Base-by-base conservation (phyloP, 768 basidiomycete species). In the Multifurca ochricompacta region DNA sequence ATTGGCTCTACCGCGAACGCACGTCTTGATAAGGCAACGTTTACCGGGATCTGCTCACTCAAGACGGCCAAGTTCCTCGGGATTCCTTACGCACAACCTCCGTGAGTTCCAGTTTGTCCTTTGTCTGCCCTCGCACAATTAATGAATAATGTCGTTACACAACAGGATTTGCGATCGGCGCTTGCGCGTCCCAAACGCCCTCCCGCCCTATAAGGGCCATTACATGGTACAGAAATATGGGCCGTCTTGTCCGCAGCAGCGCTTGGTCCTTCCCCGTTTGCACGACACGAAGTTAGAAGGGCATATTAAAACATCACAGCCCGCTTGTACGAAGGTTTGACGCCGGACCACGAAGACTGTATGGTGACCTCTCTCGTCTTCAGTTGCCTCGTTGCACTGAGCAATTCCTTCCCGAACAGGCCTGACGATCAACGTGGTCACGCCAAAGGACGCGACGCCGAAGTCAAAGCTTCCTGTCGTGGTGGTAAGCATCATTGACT, bases 181-280 rank as follows among this genome's bases (percentile, higher is more conserved):
- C 19, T 4, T 37, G 16, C 11, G 16, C 36, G 14, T 37, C 6
- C 36, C 36, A 37, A 18, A 37, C 4, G 16, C 36, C 14, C 36
- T 37, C 16, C 36, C 36, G 19, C 36, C 36, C 8, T 63, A 66
- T 47, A 40, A 35, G 13, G 66, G 65, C 14, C 27, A 16, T 9
- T 45, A 53, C 7, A 56, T 63, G 3, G 63, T 56, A 18, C 53
- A 44, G 31, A 34, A 21, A 3, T 66, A 61, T 42, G 66, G 66
- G 21, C 36, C 47, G 2, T 59, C 66, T 6, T 67, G 66, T 32
- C 64, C 65, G 8, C 65, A 67, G 28, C 63, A 67, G 45, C 43
- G 45, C 14, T 23, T 61, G 40, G 13, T 13, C 30, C 7, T 59
- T 27, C 59, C 59, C 31, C 14, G 16, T 23, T 40, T 31, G 27